A percentile compares a stretch with the other conserved stretches of the same genome.
Evolutionary conservation across 768 basidiomycete genomes (phyloP).

Genomic region (Neoboletus magnificus): DNA sequence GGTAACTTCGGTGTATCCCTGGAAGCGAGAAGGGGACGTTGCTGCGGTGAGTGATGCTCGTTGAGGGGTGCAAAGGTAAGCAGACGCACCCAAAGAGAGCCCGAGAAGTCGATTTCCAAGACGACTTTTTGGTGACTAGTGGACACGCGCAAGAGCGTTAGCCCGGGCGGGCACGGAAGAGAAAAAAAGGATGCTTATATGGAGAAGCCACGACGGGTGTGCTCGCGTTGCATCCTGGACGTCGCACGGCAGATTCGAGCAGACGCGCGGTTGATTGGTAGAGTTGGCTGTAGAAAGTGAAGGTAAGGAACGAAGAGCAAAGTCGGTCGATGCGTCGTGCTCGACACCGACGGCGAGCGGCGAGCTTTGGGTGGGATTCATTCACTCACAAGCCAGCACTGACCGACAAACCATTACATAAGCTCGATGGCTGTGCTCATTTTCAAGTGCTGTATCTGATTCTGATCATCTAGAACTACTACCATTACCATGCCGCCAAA

Average conservation of each 20-base stretch:
- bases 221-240: conserved; percentile 68
- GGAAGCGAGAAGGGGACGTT: conserved; percentile 4
- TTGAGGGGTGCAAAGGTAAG: conserved; percentile 21
- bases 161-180: conserved; percentile 21
- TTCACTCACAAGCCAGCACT: conserved; percentile 21
- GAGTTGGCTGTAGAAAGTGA: not conserved
- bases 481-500: conserved; percentile 53
- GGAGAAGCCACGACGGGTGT: conserved; percentile 76
- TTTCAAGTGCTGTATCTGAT: not conserved
- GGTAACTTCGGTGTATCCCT: conserved; percentile 95
- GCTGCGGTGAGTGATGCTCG: conserved; percentile 21
- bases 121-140: conserved; percentile 97
- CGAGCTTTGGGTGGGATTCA: conserved; percentile 23
- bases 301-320: conserved; percentile 2
- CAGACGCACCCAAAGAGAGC: conserved; percentile 70
- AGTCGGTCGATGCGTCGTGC: conserved; percentile 14
- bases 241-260: conserved; percentile 3
- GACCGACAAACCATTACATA: conserved; percentile 32
- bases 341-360: conserved; percentile 19
- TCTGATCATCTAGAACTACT: too few species aligned
- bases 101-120: conserved; percentile 89
- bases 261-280: not conserved
- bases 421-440: conserved; percentile 9
- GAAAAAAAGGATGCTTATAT: conserved; percentile 66
- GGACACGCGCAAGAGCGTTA: conserved; percentile 54